phyloP scores from a whole-genome alignment of 768 basidiomycete species.

The Termitomyces heimii region DNA sequence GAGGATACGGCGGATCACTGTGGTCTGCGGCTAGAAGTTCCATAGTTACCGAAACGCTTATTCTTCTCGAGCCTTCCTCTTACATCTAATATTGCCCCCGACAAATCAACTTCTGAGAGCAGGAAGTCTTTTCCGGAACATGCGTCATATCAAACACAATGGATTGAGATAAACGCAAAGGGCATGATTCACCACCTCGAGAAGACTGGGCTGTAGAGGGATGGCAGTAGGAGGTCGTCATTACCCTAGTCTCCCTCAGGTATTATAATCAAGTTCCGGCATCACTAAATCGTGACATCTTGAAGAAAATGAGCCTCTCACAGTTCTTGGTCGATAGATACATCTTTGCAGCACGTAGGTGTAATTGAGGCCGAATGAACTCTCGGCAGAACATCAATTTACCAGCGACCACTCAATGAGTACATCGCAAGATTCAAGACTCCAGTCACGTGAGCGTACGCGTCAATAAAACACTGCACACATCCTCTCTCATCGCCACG shows the following conservation, averaged over 20 bases:
- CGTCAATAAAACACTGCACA: not conserved
- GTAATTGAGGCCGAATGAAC: too few relatives aligned
- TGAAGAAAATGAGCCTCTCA: not conserved
- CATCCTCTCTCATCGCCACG: not conserved
- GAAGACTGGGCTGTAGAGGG: not conserved
- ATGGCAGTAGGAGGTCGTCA: not conserved
- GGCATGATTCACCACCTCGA: not conserved
- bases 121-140: not conserved
- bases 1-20: not conserved
- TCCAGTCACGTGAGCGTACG: conserved; percentile 4
- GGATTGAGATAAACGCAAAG: not conserved
- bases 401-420: too few relatives aligned
- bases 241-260: too few relatives aligned
- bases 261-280: too few relatives aligned
- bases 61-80: not conserved
- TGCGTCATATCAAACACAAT: not conserved
- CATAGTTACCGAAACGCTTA: not conserved
- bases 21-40: not conserved
- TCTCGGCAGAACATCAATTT: too few relatives aligned
- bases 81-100: not conserved
- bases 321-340: not conserved
- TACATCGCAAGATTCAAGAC: too few relatives aligned
- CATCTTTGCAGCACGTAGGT: not conserved
- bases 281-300: not conserved
- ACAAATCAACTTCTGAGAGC: not conserved